Conservation (phyloP, 495 filamentous ascomycete genomes). For the Tirmania nivea region DNA sequence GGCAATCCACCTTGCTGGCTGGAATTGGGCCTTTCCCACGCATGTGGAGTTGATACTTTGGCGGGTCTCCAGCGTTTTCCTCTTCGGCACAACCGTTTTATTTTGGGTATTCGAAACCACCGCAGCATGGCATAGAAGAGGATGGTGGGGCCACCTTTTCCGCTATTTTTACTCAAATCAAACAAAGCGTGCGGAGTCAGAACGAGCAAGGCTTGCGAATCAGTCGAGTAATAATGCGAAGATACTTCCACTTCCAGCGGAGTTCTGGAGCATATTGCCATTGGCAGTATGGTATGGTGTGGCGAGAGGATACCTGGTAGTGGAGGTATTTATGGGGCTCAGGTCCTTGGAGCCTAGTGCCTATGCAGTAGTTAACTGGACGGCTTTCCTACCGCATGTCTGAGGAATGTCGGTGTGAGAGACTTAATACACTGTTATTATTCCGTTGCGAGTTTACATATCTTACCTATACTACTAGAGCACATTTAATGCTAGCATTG, state of each 20-base stretch:
- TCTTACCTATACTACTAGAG: no score
- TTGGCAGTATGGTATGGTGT: background rate
- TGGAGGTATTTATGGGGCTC: conserved; percentile 1
- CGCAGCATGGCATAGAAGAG: background rate
- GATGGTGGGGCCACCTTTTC: background rate
- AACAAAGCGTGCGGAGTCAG: no score
- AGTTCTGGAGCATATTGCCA: no score
- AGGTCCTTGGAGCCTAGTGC: conserved; percentile 2
- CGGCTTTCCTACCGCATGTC: conserved; percentile 1
- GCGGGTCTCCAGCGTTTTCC: background rate
- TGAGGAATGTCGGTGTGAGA: background rate
- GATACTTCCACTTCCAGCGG: no score
- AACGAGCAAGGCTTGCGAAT: no score
- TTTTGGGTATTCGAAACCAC: background rate
- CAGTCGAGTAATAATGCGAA: no score
- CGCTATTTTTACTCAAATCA: no score
- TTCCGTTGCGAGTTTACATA: no score
- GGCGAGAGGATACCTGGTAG: background rate
- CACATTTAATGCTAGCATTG: no score
- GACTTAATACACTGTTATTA: no score
- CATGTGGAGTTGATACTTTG: background rate
- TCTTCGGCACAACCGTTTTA: background rate
- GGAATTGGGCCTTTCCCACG: background rate
- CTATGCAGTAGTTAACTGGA: conserved; percentile 3
- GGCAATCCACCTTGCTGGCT: background rate